Base-by-base conservation (phyloP, 2,329 filamentous ascomycete genomes). In the Fusarium oligoseptatum region DNA sequence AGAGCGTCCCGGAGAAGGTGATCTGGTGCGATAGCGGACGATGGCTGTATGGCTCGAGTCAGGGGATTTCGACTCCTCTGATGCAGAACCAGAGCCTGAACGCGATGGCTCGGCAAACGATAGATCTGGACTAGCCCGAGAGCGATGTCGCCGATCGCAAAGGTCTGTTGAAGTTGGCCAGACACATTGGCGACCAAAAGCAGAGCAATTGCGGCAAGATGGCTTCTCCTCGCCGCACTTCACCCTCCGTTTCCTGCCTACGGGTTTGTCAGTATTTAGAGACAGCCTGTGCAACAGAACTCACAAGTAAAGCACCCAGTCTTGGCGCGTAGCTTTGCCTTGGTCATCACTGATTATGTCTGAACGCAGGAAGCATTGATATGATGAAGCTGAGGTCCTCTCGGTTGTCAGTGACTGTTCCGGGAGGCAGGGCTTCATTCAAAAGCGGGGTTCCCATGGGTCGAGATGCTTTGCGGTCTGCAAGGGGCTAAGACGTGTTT, bases 141-240 rank as follows among this genome's bases (percentile, higher is more conserved):
- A 22, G 20, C 55, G 34, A 5, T 57, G 20, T 14, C 55, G 34
- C 9, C 55, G 34, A 39, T 57, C 55, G 15, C 55, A 39, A 17
- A 57, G 55, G 27, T 57, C 55, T 17, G 34, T 27, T 36, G 34
- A n/a, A 36, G 55, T 39, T 36, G 55, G 55, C 55, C 55, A 57
- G 15, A 2, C 34, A 14, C 58, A 61, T 34, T 48, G 55, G 9
- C 55, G 55, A 3, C 55, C 34, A 57, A 57, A 57, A 10, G 55
- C 55, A 32, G 63, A 60, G 14, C 63, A 65, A 24, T 65, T 65
- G 2, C 39, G 63, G n/a, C 63, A 65, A 39, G 41, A 65, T 37
- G 52, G 63, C 39, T 60, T 65, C 55, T 65, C 55, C 43, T 65
- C 63, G 15, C 56, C 63, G 41, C 63, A 65, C 34, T 65, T 60